These are phyloP conservation scores for Apiotrichum porosum DNA, from an alignment of 1,284 basidiomycete genomes.

Conservation along the genomic window DNA sequence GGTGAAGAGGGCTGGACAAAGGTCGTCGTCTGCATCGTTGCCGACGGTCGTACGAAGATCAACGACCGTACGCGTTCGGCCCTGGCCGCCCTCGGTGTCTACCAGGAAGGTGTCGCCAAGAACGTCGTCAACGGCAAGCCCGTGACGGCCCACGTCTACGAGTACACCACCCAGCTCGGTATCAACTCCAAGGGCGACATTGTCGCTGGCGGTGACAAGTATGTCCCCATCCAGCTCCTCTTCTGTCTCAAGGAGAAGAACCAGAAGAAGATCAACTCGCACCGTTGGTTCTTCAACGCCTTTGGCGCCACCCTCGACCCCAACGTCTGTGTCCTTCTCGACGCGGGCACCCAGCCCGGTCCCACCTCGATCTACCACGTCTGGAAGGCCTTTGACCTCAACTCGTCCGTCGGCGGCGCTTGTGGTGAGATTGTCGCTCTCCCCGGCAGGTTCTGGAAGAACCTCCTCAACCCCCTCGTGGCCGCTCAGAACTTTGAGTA, in stretches of 20 bases:
- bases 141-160: slow-evolving; percentile 68
- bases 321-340: slow-evolving; percentile 89
- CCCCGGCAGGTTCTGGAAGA: slow-evolving; percentile 73
- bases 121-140: slow-evolving; percentile 78
- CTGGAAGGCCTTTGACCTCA: slow-evolving; percentile 96
- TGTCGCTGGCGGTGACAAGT: slow-evolving; percentile 60
- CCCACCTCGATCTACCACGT: slow-evolving; percentile 86
- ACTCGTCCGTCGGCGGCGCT: slow-evolving; percentile 91
- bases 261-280: slow-evolving; percentile 75
- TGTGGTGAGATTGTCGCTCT: slow-evolving; percentile 94
- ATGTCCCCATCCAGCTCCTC: slow-evolving; percentile 84
- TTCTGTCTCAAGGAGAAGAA: slow-evolving; percentile 89
- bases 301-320: slow-evolving; percentile 52
- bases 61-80: slow-evolving; percentile 78
- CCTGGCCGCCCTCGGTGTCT: slow-evolving; percentile 79
- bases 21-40: slow-evolving; percentile 59
- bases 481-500: slow-evolving; percentile 61
- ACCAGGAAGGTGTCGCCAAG: slow-evolving; percentile 87
- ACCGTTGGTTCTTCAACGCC: slow-evolving; percentile 78
- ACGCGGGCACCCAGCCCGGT: slow-evolving; percentile 90
- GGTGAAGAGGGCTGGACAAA: slow-evolving; percentile 97
- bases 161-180: slow-evolving; percentile 85
- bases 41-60: slow-evolving; percentile 77
- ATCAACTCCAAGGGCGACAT: slow-evolving; percentile 76
- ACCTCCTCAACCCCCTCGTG: slow-evolving; percentile 74